These are phyloP conservation scores for Eucalyptus marginata DNA, from an alignment of 345 rosid genomes.

Conservation along the genomic window DNA sequence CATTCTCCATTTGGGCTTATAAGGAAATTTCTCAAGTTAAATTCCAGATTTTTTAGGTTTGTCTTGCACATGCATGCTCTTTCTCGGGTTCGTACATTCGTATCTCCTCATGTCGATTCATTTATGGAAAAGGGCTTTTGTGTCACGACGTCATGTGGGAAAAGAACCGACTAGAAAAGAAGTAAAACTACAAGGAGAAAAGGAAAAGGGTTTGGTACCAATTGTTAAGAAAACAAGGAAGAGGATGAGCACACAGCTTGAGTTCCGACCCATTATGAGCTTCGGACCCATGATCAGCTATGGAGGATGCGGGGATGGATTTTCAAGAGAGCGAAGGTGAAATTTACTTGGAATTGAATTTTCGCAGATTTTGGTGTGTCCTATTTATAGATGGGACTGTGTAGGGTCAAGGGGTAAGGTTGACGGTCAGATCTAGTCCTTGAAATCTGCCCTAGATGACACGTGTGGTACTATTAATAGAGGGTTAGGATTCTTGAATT, in stretches of 20 bases:
- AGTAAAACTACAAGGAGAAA: neutral
- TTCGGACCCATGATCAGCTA: neutral
- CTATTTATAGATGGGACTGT: neutral
- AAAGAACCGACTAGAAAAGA: neutral
- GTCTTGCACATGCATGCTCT: neutral
- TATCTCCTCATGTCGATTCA: neutral
- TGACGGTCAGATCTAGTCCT: neutral
- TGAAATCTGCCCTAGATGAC: neutral
- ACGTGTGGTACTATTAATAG: neutral
- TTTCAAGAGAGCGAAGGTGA: neutral
- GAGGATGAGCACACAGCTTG: neutral
- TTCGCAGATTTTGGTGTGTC: neutral
- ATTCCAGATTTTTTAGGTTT: neutral
- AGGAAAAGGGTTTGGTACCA: neutral
- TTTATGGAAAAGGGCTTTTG: neutral
- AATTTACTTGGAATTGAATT: neutral
- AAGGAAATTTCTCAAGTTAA: neutral
- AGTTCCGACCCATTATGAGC: neutral
- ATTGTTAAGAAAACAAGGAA: neutral
- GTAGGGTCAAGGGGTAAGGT: neutral
- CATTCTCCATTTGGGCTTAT: neutral
- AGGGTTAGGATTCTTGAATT: neutral
- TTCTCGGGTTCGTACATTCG: rapidly evolving
- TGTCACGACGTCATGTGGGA: rapidly evolving
- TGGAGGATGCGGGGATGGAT: neutral